Conservation (phyloP, 148 eudicot species). For the Cornus suecica region DNA sequence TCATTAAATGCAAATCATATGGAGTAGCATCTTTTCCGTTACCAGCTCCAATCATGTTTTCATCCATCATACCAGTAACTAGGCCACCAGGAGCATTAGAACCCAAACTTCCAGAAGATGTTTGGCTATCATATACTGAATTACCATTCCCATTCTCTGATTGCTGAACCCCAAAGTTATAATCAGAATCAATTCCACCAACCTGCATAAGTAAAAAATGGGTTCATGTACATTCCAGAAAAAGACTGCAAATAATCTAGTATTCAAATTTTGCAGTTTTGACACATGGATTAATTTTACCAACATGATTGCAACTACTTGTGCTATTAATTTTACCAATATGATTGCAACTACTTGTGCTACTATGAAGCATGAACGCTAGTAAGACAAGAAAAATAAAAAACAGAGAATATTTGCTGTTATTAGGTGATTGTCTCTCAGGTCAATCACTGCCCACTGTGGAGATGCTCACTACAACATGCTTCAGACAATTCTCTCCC, state of each 20-base stretch:
- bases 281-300: neutral
- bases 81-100: conserved; percentile 32
- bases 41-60: conserved; percentile 32
- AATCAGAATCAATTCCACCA: conserved; percentile 37
- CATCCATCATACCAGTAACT: conserved; percentile 41
- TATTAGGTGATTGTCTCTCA: too few relatives aligned
- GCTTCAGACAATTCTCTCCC: neutral
- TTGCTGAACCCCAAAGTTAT: conserved; percentile 31
- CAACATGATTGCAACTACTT: too few relatives aligned
- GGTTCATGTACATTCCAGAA: neutral
- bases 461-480: neutral
- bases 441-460: too few relatives aligned
- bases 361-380: too few relatives aligned
- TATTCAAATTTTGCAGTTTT: neutral
- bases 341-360: too few relatives aligned
- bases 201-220: conserved; percentile 34
- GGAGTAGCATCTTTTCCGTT: conserved; percentile 57
- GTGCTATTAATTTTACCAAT: too few relatives aligned
- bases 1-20: conserved; percentile 47
- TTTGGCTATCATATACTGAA: conserved; percentile 50
- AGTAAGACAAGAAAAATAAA: too few relatives aligned
- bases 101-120: conserved; percentile 28
- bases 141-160: conserved; percentile 48
- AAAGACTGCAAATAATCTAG: neutral
- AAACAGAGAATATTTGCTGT: too few relatives aligned